Evolutionary conservation across 495 filamentous ascomycete species (phyloP).

Genomic region (Hypoxylon cercidicola): DNA sequence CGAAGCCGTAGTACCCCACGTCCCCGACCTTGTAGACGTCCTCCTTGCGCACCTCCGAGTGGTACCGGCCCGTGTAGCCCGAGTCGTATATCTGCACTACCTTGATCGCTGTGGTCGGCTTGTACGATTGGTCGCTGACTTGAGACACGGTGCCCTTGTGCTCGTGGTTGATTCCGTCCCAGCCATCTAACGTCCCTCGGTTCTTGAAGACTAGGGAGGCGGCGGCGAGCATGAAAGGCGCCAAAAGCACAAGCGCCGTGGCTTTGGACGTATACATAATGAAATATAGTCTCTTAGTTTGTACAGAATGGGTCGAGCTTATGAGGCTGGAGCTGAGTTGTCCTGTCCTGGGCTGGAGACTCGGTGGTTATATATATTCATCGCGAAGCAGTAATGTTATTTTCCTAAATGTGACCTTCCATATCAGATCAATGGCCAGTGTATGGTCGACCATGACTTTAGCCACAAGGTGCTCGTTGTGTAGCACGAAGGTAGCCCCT

Average conservation of each 20-base stretch:
- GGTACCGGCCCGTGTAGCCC: slow-evolving; percentile 60
- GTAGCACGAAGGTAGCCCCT: slow-evolving; percentile 19
- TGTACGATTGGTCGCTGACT: slow-evolving; percentile 56
- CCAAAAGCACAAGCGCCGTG: slow-evolving; percentile 25
- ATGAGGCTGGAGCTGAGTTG: neutral
- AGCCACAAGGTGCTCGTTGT: slow-evolving; percentile 4
- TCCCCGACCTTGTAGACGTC: slow-evolving; percentile 60
- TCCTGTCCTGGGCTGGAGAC: neutral
- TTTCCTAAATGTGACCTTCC: slow-evolving; percentile 9
- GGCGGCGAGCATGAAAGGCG: slow-evolving; percentile 23
- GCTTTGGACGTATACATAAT: slow-evolving; percentile 22
- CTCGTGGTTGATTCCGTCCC: slow-evolving; percentile 55
- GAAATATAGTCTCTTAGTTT: neutral
- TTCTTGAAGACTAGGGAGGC: slow-evolving; percentile 58
- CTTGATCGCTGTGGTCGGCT: slow-evolving; percentile 57
- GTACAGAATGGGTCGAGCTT: slow-evolving; percentile 1
- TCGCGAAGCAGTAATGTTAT: neutral
- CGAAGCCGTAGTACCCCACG: slow-evolving; percentile 63
- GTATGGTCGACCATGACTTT: slow-evolving; percentile 1
- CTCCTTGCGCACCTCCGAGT: slow-evolving; percentile 59
- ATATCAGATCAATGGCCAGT: slow-evolving; percentile 1
- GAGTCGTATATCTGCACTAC: slow-evolving; percentile 62
- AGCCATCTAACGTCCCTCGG: slow-evolving; percentile 57
- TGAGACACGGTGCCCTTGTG: slow-evolving; percentile 54
- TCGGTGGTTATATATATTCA: slow-evolving; percentile 20